These are phyloP conservation scores for Candida cerambycidarum DNA, from an alignment of 805 yeast genomes.

Conservation along the genomic window DNA sequence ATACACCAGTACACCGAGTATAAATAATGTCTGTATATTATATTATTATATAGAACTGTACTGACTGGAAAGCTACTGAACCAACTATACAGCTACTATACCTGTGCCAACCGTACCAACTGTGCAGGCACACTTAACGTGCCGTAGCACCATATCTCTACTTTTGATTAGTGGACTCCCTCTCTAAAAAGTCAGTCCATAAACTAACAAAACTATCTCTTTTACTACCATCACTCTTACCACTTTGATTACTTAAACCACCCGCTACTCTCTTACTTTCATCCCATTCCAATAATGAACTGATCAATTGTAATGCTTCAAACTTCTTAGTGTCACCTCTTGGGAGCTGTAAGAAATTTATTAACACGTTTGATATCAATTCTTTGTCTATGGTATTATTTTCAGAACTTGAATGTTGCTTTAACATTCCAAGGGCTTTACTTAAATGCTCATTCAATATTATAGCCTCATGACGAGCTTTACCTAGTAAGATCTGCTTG, in stretches of 20 bases:
- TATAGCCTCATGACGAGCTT: slow-evolving; percentile 91
- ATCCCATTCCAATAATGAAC: slow-evolving; percentile 87
- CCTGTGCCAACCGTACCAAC: too few species aligned
- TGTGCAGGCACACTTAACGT: too few species aligned
- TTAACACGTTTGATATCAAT: slow-evolving; percentile 78
- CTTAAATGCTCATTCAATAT: slow-evolving; percentile 91
- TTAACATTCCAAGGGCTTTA: slow-evolving; percentile 84
- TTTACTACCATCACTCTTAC: slow-evolving; percentile 18
- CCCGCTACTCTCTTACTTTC: slow-evolving; percentile 75
- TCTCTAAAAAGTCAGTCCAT: slow-evolving; percentile 80
- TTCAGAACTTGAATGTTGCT: slow-evolving; percentile 59
- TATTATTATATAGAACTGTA: slow-evolving; percentile 1
- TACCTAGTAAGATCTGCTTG: slow-evolving; percentile 80
- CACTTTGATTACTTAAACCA: slow-evolving; percentile 48
- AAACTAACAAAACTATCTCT: slow-evolving; percentile 63
- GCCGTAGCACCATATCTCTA: too few species aligned
- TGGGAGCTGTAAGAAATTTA: slow-evolving; percentile 83
- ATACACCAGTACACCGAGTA: too few species aligned
- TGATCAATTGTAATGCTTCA: slow-evolving; percentile 82
- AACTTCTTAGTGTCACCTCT: slow-evolving; percentile 93
- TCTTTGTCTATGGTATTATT: slow-evolving; percentile 84
- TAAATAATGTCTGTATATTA: not conserved
- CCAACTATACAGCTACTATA: too few species aligned
- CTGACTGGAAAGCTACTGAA: too few species aligned
- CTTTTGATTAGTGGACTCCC: slow-evolving; percentile 52